Conservation (phyloP, 108 stramenopile species). For the Cyclotella sp. region DNA sequence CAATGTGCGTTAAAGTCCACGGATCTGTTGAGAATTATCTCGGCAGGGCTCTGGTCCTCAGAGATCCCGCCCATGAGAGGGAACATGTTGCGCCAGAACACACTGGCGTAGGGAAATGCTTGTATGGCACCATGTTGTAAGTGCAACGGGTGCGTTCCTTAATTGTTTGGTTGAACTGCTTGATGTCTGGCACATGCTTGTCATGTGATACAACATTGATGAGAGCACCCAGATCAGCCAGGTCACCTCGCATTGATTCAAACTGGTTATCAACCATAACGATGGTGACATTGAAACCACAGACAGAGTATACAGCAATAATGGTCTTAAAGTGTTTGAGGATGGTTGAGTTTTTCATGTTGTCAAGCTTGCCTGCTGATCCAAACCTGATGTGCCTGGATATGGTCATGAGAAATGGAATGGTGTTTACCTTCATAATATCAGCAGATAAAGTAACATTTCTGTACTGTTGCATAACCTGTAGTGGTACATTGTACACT, state of each 20-base stretch:
- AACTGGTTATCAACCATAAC: background rate
- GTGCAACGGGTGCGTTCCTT: background rate
- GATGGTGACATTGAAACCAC: background rate
- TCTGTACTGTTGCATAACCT: constrained; percentile 26
- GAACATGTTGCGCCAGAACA: background rate
- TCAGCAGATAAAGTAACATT: constrained; percentile 33
- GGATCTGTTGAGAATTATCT: background rate
- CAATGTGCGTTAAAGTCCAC: no score
- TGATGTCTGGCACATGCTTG: no score
- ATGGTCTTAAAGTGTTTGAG: constrained; percentile 22
- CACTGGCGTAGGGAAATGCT: background rate
- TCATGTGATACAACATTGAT: no score
- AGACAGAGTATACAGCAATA: background rate
- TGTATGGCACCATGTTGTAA: background rate
- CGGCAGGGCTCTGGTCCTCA: background rate
- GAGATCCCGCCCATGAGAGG: background rate
- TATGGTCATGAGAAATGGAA: no score
- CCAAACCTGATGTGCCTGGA: no score
- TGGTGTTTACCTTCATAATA: no score
- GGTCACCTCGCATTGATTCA: no score
- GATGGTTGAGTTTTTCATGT: constrained; percentile 8
- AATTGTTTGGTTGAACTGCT: no score
- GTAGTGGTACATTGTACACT: constrained; percentile 17
- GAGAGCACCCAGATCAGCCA: no score
- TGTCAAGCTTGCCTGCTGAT: constrained; percentile 17